Base-by-base conservation (phyloP, 768 basidiomycete genomes). In the Cyclocybe cylindracea region DNA sequence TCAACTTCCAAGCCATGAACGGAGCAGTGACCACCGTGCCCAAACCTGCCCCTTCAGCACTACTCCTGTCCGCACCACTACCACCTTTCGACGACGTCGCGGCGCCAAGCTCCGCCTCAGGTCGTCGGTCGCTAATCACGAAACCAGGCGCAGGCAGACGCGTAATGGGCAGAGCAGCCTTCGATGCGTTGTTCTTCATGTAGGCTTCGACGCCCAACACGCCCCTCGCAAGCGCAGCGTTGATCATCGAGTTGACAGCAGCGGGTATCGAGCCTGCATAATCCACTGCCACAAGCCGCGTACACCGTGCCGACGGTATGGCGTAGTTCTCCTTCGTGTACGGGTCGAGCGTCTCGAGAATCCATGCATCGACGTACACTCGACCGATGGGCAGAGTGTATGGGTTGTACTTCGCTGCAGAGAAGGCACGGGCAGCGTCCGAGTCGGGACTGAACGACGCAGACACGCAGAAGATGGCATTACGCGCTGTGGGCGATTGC, bases 321-420 rank as follows among this genome's bases (percentile, higher is more conserved):
- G 92, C 82, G 63, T 94, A 96, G 57, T 92, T 93, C 69, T 96
- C 94, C 54, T 86, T 87, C 18, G 92, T 89, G 53, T 98, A 98
- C 0, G 95, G 94, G 63, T 98, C 96, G 42, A 98, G 80, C 3
- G 96, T 98, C 73, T 99, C 94, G 61, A 97, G 70, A 32, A 96
- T 85, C 97, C 97, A 99, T 2, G 90, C 96, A 61, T 98, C 94
- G 5, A 99, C 72, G 57, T 90, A 86, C 33, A 93, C 75, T 10
- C 89, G 83, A 2, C 94, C 96, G 11, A 91, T 75, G 0, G 92
- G 91, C 7, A 92, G 77, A 1, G 51, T 61, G 46, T 83, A 81
- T 0, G 91, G 76, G 66, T 98, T 98, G 67, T 90, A 88, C 64
- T 91, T 93, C 6, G 69, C 63, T 2, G 78, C 39, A 16, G 80